Evolutionary conservation across 306 rosid species (phyloP), one percentile per base, ranked within the genome.

Genomic region (Sechiopsis laciniata): DNA sequence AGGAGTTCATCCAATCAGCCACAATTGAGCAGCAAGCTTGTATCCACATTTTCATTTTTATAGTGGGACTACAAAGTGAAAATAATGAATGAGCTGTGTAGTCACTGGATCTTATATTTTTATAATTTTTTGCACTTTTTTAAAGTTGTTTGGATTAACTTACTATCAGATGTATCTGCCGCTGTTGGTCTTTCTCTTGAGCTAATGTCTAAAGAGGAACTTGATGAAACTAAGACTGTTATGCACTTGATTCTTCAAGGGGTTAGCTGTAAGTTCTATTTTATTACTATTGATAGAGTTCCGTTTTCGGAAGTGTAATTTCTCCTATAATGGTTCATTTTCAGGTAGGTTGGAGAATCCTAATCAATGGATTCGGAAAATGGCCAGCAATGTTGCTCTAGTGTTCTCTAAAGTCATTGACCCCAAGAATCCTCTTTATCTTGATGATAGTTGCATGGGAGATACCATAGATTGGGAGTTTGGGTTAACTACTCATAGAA

Each of bases 291-390:
- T 29, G 57, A 61, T 48, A 55, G 19, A 73, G 22, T 55, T 74
- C 58, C 58, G 10, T 74, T 19, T 13, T 14, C 50, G 58, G 32
- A 48, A 52, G 71, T 70, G 68, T 46, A 22, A 24, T 74, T 45
- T 59, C 46, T 24, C 69, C 46, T 50, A 2, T 50, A 60, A 51
- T 7, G 42, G 70, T 77, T 63, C 75, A 63, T 69, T 80, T 84
- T 67, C 96, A 94, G 98, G 93, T 86, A 87, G 98, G 88, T 78
- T 94, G 86, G 97, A 94, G 83, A 94, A 87, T 83, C 98, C 96
- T 58, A 84, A 86, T 77, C 78, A 80, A 79, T 80, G 88, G 72
- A 83, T 87, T 72, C 88, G 98, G 52, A 94, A 86, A 87, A 94
- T 90, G 98, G 92, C 98, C 77, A 80, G 95, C 75, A 55, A 64